These are phyloP conservation scores for Daldinia concentrica DNA, from an alignment of 495 filamentous ascomycete genomes.

Conservation along the genomic window DNA sequence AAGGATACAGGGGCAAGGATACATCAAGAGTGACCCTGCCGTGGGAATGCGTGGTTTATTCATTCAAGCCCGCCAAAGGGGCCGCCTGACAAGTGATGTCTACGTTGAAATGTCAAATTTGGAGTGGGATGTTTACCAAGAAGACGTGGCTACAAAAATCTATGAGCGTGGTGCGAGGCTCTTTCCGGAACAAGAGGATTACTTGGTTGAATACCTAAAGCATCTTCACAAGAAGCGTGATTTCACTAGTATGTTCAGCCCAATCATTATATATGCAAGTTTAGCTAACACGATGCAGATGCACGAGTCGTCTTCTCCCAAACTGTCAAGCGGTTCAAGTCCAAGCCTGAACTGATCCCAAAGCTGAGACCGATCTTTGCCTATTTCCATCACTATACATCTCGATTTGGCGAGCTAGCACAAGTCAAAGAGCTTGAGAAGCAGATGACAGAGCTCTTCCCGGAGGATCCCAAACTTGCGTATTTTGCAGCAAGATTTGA, in stretches of 20 bases:
- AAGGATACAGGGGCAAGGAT: conserved; percentile 90
- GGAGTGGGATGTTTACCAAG: conserved; percentile 95
- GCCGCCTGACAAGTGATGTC: conserved; percentile 89
- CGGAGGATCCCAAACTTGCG: conserved; percentile 79
- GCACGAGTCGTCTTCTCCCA: conserved; percentile 95
- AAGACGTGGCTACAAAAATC: conserved; percentile 88
- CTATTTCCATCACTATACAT: conserved; percentile 94
- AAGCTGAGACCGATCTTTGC: conserved; percentile 85
- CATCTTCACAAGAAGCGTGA: conserved; percentile 91
- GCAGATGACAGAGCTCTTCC: conserved; percentile 91
- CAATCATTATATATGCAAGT: background rate
- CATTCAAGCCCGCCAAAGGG: conserved; percentile 82
- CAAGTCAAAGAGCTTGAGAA: conserved; percentile 90
- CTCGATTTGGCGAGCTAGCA: conserved; percentile 87
- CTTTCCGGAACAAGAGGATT: conserved; percentile 90
- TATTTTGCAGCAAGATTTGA: conserved; percentile 81
- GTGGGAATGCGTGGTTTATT: conserved; percentile 87
- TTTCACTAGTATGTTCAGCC: conserved; percentile 78
- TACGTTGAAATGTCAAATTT: conserved; percentile 92
- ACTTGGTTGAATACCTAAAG: conserved; percentile 93
- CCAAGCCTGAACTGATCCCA: conserved; percentile 72
- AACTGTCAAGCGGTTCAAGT: conserved; percentile 78
- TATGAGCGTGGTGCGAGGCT: conserved; percentile 93
- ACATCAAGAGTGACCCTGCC: conserved; percentile 65
- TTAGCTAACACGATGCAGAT: conserved; percentile 64